A percentile compares a stretch with the other conserved stretches of the same genome.
Evolutionary conservation across 306 rosid genomes (phyloP).

Genomic region (Aeschynomene evenia): DNA sequence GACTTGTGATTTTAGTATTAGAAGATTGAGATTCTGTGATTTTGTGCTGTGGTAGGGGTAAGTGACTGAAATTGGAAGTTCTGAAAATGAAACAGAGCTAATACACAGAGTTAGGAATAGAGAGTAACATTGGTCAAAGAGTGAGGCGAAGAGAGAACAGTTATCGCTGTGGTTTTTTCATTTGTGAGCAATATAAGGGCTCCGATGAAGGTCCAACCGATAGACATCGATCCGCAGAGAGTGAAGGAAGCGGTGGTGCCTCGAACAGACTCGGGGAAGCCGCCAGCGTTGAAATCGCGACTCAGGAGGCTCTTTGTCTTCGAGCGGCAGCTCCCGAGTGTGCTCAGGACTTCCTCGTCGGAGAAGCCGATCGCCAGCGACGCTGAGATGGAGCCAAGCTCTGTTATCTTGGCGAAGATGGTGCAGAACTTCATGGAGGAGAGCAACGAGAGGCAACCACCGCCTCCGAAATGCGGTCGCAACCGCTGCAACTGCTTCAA

Average conservation of each 20-base stretch:
- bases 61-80: background rate
- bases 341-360: slow-evolving; percentile 49
- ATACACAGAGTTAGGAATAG: background rate
- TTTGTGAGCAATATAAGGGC: slow-evolving; percentile 50
- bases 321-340: slow-evolving; percentile 83
- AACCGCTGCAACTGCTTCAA: slow-evolving; percentile 95
- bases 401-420: slow-evolving; percentile 81
- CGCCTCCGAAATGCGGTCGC: slow-evolving; percentile 55
- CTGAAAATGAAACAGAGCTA: slow-evolving; percentile 31
- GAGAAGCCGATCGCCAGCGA: slow-evolving; percentile 42
- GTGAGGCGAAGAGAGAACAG: too few species aligned
- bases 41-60: slow-evolving; percentile 11
- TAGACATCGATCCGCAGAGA: slow-evolving; percentile 58
- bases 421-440: slow-evolving; percentile 93
- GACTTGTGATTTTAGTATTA: background rate
- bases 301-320: slow-evolving; percentile 69
- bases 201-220: slow-evolving; percentile 96
- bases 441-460: slow-evolving; percentile 57
- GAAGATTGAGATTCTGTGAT: background rate
- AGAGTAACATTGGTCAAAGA: background rate
- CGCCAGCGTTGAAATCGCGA: slow-evolving; percentile 79
- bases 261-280: slow-evolving; percentile 64
- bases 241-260: slow-evolving; percentile 41
- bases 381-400: slow-evolving; percentile 75
- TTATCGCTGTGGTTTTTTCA: background rate